Evolutionary conservation across 805 yeast species (phyloP), one percentile per base, ranked within the genome.

Genomic region (Lipomyces mesembrius): DNA sequence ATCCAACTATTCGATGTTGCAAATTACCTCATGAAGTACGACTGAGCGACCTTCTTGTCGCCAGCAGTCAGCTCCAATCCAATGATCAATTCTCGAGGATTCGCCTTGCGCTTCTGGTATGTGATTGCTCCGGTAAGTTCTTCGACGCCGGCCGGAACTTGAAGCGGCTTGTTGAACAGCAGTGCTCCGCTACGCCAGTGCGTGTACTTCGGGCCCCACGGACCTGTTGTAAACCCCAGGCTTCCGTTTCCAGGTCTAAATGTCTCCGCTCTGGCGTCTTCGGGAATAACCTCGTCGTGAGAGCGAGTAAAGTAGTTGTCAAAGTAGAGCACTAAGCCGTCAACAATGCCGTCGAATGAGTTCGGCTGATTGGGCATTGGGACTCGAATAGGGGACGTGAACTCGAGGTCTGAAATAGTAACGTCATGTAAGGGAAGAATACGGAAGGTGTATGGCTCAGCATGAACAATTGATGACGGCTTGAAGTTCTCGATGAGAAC

Each of bases 151-250:
- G 82, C 82, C 74, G 88, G 88, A 69, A 89, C 79, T 75, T 88
- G 90, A 71, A 91, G 79, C 20, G 89, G 93, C 74, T 89, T 88
- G 74, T 86, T 88, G 78, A 90, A 82, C 77, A 91, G 90, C 78
- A 91, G 89, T 2, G 91, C 91, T 35, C 94, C 89, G 79, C 91
- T 96, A 76, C 90, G 91, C 97, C 97, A 91, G 78, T 91, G 97
- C 20, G 97, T 91, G 80, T 90, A 90, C 72, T 86, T 84, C 9
- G 65, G 60, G 57, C 89, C 86, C 81, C 88, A 90, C 49, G 97
- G 95, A 46, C 97, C 96, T n/a, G 97, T 92, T n/a, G 91, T 87
- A 74, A 91, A 90, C 12, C 71, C 74, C 22, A 69, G 54, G 22
- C 61, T 55, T 6, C 71, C 72, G 43, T 43, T 55, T 7, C 60